Conservation (phyloP, 805 yeast species). For the Candida xiaguanensis region DNA sequence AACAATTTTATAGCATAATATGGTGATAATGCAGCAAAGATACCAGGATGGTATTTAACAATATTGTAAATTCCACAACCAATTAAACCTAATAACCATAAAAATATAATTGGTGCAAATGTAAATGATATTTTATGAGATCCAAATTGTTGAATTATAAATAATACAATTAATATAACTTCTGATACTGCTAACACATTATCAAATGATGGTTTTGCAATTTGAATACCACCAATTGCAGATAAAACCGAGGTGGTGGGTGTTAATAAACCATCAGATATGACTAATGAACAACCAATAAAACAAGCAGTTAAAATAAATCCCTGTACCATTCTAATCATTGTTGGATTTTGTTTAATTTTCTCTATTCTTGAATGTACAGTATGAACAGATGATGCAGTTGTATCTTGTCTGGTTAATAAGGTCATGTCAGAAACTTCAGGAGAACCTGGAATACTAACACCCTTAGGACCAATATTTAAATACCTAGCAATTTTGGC, state of each 20-base stretch:
- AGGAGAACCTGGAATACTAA: slow-evolving; percentile 37
- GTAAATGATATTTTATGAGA: slow-evolving; percentile 43
- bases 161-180: slow-evolving; percentile 43
- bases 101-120: slow-evolving; percentile 52
- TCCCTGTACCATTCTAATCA: slow-evolving; percentile 26
- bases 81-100: slow-evolving; percentile 48
- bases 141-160: slow-evolving; percentile 47
- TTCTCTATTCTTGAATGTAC: slow-evolving; percentile 12
- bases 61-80: slow-evolving; percentile 47
- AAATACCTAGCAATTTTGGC: slow-evolving; percentile 51
- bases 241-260: slow-evolving; percentile 62
- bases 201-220: slow-evolving; percentile 45
- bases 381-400: slow-evolving; percentile 18
- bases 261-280: slow-evolving; percentile 59
- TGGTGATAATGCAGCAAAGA: slow-evolving; percentile 50
- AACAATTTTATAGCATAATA: slow-evolving; percentile 47
- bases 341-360: slow-evolving; percentile 19
- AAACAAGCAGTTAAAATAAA: slow-evolving; percentile 38
- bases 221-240: slow-evolving; percentile 54
- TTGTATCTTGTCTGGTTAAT: slow-evolving; percentile 37
- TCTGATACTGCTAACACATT: slow-evolving; percentile 48
- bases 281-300: slow-evolving; percentile 53
- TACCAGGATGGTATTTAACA: slow-evolving; percentile 34
- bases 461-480: slow-evolving; percentile 45
- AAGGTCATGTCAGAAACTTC: slow-evolving; percentile 26